These are phyloP conservation scores for Gossypium longicalyx DNA, from an alignment of 345 rosid species.

Conservation along the genomic window DNA sequence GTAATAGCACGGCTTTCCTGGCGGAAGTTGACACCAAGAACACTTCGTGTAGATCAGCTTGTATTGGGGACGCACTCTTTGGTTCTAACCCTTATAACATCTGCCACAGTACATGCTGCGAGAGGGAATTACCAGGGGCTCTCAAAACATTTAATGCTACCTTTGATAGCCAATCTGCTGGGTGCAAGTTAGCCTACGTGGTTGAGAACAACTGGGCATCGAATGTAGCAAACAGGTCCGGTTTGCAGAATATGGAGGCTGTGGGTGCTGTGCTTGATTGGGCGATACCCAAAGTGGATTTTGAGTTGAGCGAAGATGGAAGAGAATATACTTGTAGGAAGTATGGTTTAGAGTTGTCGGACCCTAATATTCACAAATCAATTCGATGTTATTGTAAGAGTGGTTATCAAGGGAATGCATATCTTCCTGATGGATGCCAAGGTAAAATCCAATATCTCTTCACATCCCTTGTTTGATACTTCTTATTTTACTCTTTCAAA, in stretches of 20 bases:
- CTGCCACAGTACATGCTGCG: neutral
- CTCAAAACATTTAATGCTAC: neutral
- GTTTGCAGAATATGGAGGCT: neutral
- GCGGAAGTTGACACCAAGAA: neutral
- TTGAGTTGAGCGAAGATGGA: neutral
- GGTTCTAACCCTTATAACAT: neutral
- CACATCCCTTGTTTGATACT: too few relatives aligned
- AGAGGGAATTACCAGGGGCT: neutral
- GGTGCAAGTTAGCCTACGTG: neutral
- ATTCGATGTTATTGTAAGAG: neutral
- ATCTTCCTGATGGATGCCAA: neutral
- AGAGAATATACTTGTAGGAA: neutral
- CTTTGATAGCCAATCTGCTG: neutral
- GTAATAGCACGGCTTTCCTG: neutral
- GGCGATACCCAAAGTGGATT: neutral
- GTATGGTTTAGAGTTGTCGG: neutral
- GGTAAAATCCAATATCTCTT: neutral
- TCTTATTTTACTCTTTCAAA: too few relatives aligned
- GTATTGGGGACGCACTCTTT: neutral
- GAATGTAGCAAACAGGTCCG: too few relatives aligned
- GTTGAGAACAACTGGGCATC: neutral
- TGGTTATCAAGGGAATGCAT: neutral
- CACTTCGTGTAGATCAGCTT: neutral
- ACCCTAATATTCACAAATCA: neutral
- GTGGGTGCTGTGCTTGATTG: neutral